These are phyloP conservation scores for Alternaria panax DNA, from an alignment of 2,329 filamentous ascomycete genomes.

Conservation along the genomic window DNA sequence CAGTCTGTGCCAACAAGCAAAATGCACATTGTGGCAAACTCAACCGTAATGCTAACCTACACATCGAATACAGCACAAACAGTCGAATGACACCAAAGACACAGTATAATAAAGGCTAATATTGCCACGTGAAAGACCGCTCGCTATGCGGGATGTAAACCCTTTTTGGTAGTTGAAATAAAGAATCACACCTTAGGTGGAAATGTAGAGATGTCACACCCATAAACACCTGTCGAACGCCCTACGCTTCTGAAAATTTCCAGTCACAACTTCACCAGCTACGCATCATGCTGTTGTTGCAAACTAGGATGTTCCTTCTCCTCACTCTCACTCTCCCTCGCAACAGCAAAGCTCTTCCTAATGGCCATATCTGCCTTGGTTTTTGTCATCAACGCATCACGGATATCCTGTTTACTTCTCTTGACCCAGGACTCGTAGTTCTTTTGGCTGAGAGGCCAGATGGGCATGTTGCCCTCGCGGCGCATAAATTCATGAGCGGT, in stretches of 20 bases:
- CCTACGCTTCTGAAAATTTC: not conserved
- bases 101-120: not conserved
- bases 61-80: not conserved
- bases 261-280: not conserved
- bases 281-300: constrained; percentile 20
- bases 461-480: constrained; percentile 58
- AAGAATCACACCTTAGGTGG: not conserved
- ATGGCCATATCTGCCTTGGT: constrained; percentile 47
- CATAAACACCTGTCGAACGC: constrained; percentile 1
- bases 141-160: not conserved
- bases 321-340: constrained; percentile 28
- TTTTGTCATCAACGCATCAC: constrained; percentile 55
- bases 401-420: constrained; percentile 51
- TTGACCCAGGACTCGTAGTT: constrained; percentile 50
- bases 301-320: constrained; percentile 29
- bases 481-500: constrained; percentile 61
- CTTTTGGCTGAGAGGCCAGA: constrained; percentile 63
- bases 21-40: not conserved
- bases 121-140: not conserved
- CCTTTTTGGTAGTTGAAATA: not conserved
- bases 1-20: not conserved
- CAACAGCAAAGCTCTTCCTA: constrained; percentile 38
- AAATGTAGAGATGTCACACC: not conserved
- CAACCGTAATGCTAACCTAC: not conserved
- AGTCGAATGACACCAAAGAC: not conserved